Percentiles rank a stretch among this genome's conserved stretches.
These are phyloP conservation scores for Saturnispora silvae DNA, from an alignment of 805 yeast species.

Conservation along the genomic window DNA sequence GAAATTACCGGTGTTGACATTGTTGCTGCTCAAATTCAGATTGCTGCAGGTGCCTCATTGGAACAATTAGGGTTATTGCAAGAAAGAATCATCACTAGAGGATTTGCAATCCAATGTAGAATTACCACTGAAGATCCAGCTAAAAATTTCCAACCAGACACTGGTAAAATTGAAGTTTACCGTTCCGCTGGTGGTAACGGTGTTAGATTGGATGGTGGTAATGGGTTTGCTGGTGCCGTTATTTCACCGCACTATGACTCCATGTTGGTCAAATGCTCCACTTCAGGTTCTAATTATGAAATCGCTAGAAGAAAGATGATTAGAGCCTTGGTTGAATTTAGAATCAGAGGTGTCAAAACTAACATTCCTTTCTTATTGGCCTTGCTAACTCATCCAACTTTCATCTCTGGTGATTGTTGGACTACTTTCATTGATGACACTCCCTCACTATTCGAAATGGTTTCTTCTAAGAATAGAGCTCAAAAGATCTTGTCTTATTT, in stretches of 20 bases:
- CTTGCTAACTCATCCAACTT: slow-evolving; percentile 78
- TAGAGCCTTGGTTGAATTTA: slow-evolving; percentile 90
- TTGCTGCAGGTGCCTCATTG: slow-evolving; percentile 66
- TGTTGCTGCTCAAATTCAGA: slow-evolving; percentile 62
- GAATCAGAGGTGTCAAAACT: slow-evolving; percentile 98
- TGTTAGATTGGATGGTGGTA: slow-evolving; percentile 88
- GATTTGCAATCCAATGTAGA: slow-evolving; percentile 95
- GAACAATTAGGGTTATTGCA: slow-evolving; percentile 87
- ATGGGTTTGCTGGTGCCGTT: slow-evolving; percentile 88
- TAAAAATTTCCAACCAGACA: slow-evolving; percentile 89
- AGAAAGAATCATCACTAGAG: slow-evolving; percentile 90
- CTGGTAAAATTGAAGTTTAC: slow-evolving; percentile 89
- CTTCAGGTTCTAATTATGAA: slow-evolving; percentile 88
- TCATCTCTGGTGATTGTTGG: slow-evolving; percentile 83
- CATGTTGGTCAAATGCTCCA: slow-evolving; percentile 81
- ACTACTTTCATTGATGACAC: slow-evolving; percentile 75
- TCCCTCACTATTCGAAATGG: slow-evolving; percentile 90
- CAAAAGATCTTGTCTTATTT: slow-evolving; percentile 83
- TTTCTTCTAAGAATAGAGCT: slow-evolving; percentile 92
- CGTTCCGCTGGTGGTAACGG: slow-evolving; percentile 98
- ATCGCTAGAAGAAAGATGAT: slow-evolving; percentile 97
- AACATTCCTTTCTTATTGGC: slow-evolving; percentile 95
- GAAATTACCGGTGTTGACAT: slow-evolving; percentile 89
- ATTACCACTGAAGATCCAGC: slow-evolving; percentile 95
- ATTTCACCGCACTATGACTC: slow-evolving; percentile 94